Base-by-base conservation (phyloP, 1,139 yeast genomes). In the Geotrichum candidum region DNA sequence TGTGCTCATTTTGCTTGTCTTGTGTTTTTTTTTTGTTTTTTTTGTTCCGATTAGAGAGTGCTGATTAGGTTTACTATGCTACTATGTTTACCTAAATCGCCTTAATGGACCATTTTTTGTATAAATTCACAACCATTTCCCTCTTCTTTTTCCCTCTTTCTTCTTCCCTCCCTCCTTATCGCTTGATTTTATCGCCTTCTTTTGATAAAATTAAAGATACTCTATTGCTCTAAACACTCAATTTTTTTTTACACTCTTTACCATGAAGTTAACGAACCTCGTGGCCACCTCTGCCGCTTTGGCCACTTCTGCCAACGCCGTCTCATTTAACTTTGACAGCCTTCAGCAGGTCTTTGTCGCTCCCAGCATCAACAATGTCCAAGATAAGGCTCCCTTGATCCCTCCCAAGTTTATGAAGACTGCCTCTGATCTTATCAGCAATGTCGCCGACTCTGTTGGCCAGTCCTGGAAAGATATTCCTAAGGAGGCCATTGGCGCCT, bases 381-480 rank as follows among this genome's bases (percentile, higher is more conserved):
- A 53, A 10, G 53, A 41, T 1, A 51, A 51, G 22, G 25, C 59
- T 38, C 60, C 62, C 23, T 18, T 31, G 7, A n/a, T 56, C 50
- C 53, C 62, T 13, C 22, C 55, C 45, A 53, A 50, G 55, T 13
- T 57, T 23, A n/a, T 60, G 35, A 35, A 53, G 51, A 54, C 62
- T 23, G 62, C 62, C 22, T 27, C 58, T 5, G 51, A 50, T 22
- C 53, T 66, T 48, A 63, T 68, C 58, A 53, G 51, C 55, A 60
- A 62, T 25, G 60, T 71, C 46, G 73, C 73, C 46, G 63, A 64
- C 48, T 63, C 65, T 18, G 59, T 70, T 25, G 73, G 73, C 33
- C 68, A 69, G 50, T 62, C 67, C 45, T 52, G 66, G 65, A 67
- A 69, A 11, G 70, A 69, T 54, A 65, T 70, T 51, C 72, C 73